phyloP scores from a whole-genome alignment of 1,284 basidiomycete genomes.

The Cryptococcus hybrid region DNA sequence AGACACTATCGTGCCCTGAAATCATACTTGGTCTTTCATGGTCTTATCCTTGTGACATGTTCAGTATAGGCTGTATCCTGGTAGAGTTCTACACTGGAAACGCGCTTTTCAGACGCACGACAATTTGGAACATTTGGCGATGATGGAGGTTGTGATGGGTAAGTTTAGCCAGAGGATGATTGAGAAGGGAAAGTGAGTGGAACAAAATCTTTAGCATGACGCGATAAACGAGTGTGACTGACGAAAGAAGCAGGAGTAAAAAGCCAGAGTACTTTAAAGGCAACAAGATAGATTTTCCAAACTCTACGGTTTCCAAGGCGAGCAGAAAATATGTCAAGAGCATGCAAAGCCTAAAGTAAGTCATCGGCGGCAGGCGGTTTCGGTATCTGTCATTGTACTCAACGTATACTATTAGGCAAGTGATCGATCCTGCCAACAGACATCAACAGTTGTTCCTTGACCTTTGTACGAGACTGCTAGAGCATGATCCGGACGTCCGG shows the following conservation, averaged over 20 bases:
- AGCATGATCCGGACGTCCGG: slow-evolving; percentile 85
- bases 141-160: slow-evolving; percentile 99
- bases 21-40: slow-evolving; percentile 97
- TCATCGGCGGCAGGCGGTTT: slow-evolving; percentile 9
- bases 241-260: slow-evolving; percentile 56
- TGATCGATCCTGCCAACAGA: slow-evolving; percentile 70
- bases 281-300: slow-evolving; percentile 84
- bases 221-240: background rate
- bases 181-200: slow-evolving; percentile 48
- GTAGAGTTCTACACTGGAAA: slow-evolving; percentile 98
- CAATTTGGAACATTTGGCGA: slow-evolving; percentile 97
- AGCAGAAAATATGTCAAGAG: slow-evolving; percentile 91
- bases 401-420: slow-evolving; percentile 58
- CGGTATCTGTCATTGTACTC: background rate
- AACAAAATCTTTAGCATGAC: background rate
- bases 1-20: slow-evolving; percentile 97
- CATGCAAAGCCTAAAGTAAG: slow-evolving; percentile 73
- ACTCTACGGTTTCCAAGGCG: slow-evolving; percentile 77
- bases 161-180: slow-evolving; percentile 84
- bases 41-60: slow-evolving; percentile 98
- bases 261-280: slow-evolving; percentile 89
- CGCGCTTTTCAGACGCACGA: slow-evolving; percentile 97
- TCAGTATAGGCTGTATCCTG: slow-evolving; percentile 97
- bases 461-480: slow-evolving; percentile 80
- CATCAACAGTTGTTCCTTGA: slow-evolving; percentile 70